Conservation (phyloP, 768 basidiomycete species). For the Lentinus tigrinus region DNA sequence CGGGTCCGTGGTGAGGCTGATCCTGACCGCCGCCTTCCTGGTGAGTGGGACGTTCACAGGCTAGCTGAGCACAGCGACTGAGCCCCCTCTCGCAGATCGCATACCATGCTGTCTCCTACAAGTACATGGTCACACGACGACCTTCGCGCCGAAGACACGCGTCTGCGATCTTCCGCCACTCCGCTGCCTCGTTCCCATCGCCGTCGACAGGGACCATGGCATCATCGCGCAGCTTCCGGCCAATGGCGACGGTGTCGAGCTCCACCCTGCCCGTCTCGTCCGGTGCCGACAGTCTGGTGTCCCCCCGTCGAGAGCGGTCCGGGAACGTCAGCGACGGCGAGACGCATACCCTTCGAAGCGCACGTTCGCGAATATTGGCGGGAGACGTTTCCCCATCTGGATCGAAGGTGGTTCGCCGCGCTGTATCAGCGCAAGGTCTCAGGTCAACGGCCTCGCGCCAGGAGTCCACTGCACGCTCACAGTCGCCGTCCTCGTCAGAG, state of each 20-base stretch:
- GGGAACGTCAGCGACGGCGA: constrained; percentile 15
- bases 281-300: not conserved
- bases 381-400: constrained; percentile 13
- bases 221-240: constrained; percentile 18
- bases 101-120: constrained; percentile 26
- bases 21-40: constrained; percentile 48
- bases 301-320: constrained; percentile 8
- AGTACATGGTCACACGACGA: constrained; percentile 24
- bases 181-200: constrained; percentile 18
- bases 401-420: constrained; percentile 14
- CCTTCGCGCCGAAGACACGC: constrained; percentile 20
- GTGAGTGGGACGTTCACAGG: constrained; percentile 40
- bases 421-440: constrained; percentile 10
- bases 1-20: constrained; percentile 50
- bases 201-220: constrained; percentile 7
- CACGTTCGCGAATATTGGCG: constrained; percentile 20
- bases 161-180: constrained; percentile 19
- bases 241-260: constrained; percentile 21
- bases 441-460: not conserved
- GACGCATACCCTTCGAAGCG: constrained; percentile 20
- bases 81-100: constrained; percentile 15
- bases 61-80: not conserved
- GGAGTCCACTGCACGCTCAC: not conserved
- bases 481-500: constrained; percentile 15
- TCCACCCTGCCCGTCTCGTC: constrained; percentile 11